Conservation (phyloP, 345 rosid genomes). For the Bruguiera sexangula region DNA sequence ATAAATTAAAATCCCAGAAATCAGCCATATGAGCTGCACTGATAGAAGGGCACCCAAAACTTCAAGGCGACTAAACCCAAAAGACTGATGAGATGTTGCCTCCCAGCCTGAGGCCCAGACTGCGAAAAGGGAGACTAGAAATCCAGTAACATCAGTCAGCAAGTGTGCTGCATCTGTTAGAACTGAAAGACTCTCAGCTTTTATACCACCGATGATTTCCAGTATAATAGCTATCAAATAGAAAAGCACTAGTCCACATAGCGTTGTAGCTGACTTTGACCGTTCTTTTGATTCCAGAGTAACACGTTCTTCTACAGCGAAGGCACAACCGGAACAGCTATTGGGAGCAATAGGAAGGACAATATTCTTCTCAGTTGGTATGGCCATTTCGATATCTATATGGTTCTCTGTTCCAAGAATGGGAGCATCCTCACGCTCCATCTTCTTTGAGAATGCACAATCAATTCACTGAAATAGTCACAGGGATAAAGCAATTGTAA, state of each 20-base stretch:
- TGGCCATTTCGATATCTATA: constrained; percentile 36
- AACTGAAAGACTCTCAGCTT: constrained; percentile 79
- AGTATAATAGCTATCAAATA: constrained; percentile 50
- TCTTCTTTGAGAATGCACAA: constrained; percentile 25
- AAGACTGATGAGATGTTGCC: constrained; percentile 58
- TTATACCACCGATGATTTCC: constrained; percentile 67
- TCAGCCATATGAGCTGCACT: constrained; percentile 75
- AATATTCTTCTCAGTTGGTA: constrained; percentile 26
- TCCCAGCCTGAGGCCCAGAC: constrained; percentile 86
- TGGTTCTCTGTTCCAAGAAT: constrained; percentile 35
- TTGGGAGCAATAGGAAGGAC: constrained; percentile 23
- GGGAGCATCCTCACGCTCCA: constrained; percentile 48
- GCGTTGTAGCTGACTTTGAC: constrained; percentile 44
- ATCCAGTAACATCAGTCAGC: constrained; percentile 67
- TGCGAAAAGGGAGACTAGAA: constrained; percentile 60
- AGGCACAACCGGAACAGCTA: constrained; percentile 39
- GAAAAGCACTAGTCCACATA: constrained; percentile 45
- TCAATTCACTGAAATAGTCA: neutral
- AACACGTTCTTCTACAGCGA: constrained; percentile 43
- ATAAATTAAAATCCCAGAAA: constrained; percentile 55
- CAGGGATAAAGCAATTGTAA: neutral
- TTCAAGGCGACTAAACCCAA: constrained; percentile 68
- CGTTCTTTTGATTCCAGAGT: constrained; percentile 42
- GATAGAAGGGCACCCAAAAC: constrained; percentile 80
- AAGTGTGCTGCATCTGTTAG: constrained; percentile 84